Evolutionary conservation across 108 stramenopile genomes (phyloP).

Genomic region (Cyclotella choctawhatcheeana): DNA sequence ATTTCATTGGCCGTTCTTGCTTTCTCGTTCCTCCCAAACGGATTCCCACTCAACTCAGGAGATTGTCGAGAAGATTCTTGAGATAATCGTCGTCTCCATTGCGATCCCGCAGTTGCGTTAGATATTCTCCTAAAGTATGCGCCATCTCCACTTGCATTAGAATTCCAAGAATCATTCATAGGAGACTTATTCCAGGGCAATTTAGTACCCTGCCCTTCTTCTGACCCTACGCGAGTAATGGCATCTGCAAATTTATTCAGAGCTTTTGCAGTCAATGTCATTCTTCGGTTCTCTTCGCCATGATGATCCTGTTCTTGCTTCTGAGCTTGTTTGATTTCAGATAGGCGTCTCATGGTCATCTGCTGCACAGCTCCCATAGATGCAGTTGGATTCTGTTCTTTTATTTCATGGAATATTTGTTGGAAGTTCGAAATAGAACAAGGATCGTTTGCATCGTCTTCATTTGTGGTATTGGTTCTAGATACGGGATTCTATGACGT

Average conservation of each 20-base stretch:
- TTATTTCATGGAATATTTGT: constrained; percentile 39
- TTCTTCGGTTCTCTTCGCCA: constrained; percentile 18
- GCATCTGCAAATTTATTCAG: constrained; percentile 4
- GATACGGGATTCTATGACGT: too few species aligned
- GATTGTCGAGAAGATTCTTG: not conserved
- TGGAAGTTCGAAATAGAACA: constrained; percentile 24
- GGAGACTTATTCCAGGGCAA: not conserved
- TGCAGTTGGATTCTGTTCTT: constrained; percentile 21
- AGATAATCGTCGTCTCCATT: not conserved
- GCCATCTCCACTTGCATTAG: not conserved
- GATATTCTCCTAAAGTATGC: not conserved
- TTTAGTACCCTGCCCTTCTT: not conserved
- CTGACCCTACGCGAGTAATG: not conserved
- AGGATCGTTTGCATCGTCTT: not conserved
- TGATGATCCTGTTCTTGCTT: constrained; percentile 19
- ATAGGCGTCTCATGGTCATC: constrained; percentile 31
- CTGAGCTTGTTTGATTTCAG: constrained; percentile 8
- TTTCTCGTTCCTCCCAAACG: not conserved
- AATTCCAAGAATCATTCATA: not conserved
- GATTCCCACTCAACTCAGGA: not conserved
- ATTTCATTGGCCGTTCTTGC: constrained; percentile 16
- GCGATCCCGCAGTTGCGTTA: not conserved
- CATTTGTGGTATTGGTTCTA: not conserved
- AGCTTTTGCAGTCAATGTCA: not conserved
- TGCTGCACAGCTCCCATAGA: constrained; percentile 35